Conservation (phyloP, 2,329 filamentous ascomycete genomes). For the Coniochaeta sp. region DNA sequence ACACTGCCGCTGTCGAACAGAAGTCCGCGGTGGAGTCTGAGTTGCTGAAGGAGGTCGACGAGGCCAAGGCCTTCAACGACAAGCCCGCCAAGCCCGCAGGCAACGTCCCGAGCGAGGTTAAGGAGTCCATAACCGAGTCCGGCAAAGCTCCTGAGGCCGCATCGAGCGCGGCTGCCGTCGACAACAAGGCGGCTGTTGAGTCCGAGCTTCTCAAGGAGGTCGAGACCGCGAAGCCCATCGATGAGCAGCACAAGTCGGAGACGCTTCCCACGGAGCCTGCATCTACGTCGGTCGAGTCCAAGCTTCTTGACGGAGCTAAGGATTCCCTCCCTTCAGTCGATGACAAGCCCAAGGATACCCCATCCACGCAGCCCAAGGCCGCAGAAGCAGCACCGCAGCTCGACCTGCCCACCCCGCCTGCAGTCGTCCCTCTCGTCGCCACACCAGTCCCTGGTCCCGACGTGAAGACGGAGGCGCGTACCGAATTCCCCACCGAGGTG, state of each 20-base stretch:
- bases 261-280: neutral
- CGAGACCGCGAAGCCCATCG: slow-evolving; percentile 2
- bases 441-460: neutral
- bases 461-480: neutral
- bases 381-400: slow-evolving; percentile 3
- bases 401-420: neutral
- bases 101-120: slow-evolving; percentile 27
- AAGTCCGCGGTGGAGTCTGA: slow-evolving; percentile 71
- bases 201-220: slow-evolving; percentile 60
- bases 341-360: neutral
- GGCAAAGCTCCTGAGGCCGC: slow-evolving; percentile 64
- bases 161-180: slow-evolving; percentile 60
- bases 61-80: slow-evolving; percentile 10
- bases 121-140: slow-evolving; percentile 44
- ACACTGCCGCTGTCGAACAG: slow-evolving; percentile 61
- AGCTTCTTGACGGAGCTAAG: neutral
- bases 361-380: neutral
- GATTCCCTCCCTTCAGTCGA: neutral
- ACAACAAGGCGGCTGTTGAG: slow-evolving; percentile 71
- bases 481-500: neutral
- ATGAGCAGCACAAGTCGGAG: neutral
- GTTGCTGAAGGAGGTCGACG: slow-evolving; percentile 56
- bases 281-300: neutral
- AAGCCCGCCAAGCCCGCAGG: slow-evolving; percentile 5
- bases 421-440: neutral